phyloP scores from a whole-genome alignment of 1,284 basidiomycete species.

The Rhodotorula sp. region DNA sequence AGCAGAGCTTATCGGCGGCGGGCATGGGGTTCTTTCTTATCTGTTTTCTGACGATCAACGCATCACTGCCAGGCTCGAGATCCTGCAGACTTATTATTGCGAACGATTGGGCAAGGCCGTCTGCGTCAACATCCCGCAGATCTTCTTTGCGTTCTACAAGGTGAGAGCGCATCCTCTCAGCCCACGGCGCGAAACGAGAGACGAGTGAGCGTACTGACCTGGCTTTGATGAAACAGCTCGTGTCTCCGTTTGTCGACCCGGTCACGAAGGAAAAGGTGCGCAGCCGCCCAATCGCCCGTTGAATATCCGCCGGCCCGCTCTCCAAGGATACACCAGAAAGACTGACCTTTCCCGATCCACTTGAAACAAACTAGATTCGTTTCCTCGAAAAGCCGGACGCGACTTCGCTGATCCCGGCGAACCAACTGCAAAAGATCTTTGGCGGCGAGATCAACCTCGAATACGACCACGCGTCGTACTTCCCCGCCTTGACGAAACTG shows the following conservation, averaged over 20 bases:
- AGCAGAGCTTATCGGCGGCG: too few species aligned
- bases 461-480: slow-evolving; percentile 49
- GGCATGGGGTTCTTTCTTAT: neutral
- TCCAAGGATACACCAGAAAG: neutral
- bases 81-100: slow-evolving; percentile 46
- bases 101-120: slow-evolving; percentile 50
- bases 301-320: too few species aligned
- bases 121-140: slow-evolving; percentile 47
- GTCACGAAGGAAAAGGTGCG: slow-evolving; percentile 50
- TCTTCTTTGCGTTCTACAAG: slow-evolving; percentile 37
- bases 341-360: too few species aligned
- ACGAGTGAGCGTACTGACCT: slow-evolving; percentile 33
- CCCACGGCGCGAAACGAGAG: neutral
- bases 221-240: slow-evolving; percentile 45
- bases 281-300: neutral
- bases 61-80: slow-evolving; percentile 23
- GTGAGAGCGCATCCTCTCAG: neutral
- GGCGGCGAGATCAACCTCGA: slow-evolving; percentile 45
- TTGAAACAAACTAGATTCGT: slow-evolving; percentile 32
- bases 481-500: slow-evolving; percentile 46
- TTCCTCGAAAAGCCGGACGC: slow-evolving; percentile 43
- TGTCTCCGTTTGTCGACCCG: slow-evolving; percentile 51
- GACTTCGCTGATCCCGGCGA: slow-evolving; percentile 39
- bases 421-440: slow-evolving; percentile 42
- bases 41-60: neutral